Percentiles rank a stretch among this genome's conserved stretches.
Evolutionary conservation across 1,139 yeast species (phyloP).

Genomic region (Sugiyamaella japonica): DNA sequence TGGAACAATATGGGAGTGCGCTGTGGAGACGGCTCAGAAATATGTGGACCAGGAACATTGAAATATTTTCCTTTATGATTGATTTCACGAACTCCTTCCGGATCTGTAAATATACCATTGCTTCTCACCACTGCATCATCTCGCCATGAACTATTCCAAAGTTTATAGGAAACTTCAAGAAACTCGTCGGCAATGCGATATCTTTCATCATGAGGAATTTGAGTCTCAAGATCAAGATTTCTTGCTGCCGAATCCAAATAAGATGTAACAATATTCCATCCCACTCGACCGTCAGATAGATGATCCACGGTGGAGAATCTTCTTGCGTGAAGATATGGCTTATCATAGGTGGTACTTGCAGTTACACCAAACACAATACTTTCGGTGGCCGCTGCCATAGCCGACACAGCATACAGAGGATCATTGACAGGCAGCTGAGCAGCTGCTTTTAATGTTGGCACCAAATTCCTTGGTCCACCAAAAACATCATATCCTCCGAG

Average conservation of each 20-base stretch:
- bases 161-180: conserved; percentile 41
- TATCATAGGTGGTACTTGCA: conserved; percentile 45
- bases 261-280: conserved; percentile 48
- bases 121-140: conserved; percentile 44
- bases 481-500: conserved; percentile 49
- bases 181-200: conserved; percentile 45
- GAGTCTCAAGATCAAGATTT: conserved; percentile 36
- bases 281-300: conserved; percentile 45
- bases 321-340: conserved; percentile 46
- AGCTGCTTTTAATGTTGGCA: conserved; percentile 39
- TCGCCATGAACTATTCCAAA: conserved; percentile 45
- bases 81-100: conserved; percentile 41
- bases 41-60: conserved; percentile 44
- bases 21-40: conserved; percentile 46
- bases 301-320: conserved; percentile 46
- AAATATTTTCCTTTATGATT: conserved; percentile 44
- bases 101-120: conserved; percentile 41
- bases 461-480: conserved; percentile 45
- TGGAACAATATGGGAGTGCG: conserved; percentile 48
- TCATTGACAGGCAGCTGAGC: conserved; percentile 46
- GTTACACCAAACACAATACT: conserved; percentile 46
- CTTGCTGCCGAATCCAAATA: conserved; percentile 42
- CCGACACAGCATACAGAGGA: conserved; percentile 42
- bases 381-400: conserved; percentile 47
- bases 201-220: conserved; percentile 45